Conservation (phyloP, 2,329 filamentous ascomycete species). For the Thelonectria rubi region DNA sequence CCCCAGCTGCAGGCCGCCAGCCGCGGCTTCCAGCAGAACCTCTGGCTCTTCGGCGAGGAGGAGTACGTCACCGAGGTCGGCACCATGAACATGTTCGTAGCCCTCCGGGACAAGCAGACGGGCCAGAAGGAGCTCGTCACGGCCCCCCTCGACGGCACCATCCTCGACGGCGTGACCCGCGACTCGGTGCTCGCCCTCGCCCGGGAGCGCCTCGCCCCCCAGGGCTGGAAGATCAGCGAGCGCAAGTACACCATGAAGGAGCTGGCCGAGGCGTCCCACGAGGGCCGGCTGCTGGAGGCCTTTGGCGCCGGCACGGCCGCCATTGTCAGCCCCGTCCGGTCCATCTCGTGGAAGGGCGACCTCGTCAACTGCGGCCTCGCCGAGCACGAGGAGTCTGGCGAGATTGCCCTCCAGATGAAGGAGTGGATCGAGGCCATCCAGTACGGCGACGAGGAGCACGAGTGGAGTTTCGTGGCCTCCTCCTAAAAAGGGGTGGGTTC, state of each 20-base stretch:
- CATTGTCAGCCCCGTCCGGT: conserved; percentile 88
- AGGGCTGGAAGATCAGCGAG: conserved; percentile 91
- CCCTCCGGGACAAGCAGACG: conserved; percentile 83
- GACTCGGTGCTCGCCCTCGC: conserved; percentile 91
- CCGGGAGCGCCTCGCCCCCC: conserved; percentile 79
- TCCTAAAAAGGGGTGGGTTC: conserved; percentile 11
- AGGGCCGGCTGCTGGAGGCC: conserved; percentile 89
- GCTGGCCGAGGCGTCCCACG: conserved; percentile 79
- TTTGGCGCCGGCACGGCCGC: conserved; percentile 95
- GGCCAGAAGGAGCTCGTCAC: conserved; percentile 93
- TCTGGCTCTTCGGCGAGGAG: conserved; percentile 96
- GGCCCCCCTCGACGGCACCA: conserved; percentile 95
- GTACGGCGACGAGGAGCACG: conserved; percentile 91
- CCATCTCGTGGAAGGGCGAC: conserved; percentile 87
- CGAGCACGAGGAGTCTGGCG: conserved; percentile 85
- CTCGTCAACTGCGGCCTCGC: conserved; percentile 84
- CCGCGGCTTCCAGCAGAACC: conserved; percentile 95
- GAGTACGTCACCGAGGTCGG: conserved; percentile 97
- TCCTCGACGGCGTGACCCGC: conserved; percentile 92
- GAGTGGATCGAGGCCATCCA: conserved; percentile 96
- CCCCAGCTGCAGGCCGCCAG: conserved; percentile 92
- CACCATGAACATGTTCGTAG: conserved; percentile 98
- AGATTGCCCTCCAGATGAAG: conserved; percentile 88
- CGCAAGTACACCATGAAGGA: conserved; percentile 93
- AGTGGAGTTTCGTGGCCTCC: conserved; percentile 76